These are phyloP conservation scores for Omphalotus olearius DNA, from an alignment of 1,284 basidiomycete species.

Conservation along the genomic window DNA sequence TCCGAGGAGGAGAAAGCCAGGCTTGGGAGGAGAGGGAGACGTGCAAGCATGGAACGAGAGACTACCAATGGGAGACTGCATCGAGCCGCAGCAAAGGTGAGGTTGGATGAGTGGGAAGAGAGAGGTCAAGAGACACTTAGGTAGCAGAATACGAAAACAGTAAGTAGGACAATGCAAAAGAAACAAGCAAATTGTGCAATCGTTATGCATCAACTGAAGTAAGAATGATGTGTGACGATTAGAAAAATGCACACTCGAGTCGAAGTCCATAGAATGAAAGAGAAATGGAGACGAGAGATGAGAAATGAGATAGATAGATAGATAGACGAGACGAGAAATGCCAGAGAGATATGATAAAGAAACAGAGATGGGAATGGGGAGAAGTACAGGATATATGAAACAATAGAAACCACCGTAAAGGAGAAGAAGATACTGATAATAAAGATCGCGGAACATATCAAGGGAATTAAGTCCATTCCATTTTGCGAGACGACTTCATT, in stretches of 20 bases:
- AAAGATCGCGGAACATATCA: slow-evolving; percentile 10
- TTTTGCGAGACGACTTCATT: neutral
- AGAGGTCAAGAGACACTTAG: slow-evolving; percentile 14
- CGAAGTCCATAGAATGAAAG: neutral
- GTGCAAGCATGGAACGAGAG: neutral
- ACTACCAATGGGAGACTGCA: slow-evolving; percentile 11
- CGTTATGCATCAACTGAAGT: neutral
- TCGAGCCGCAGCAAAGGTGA: neutral
- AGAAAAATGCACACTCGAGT: neutral
- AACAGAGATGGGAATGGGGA: slow-evolving; percentile 3
- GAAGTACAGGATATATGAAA: neutral
- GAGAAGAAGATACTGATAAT: slow-evolving; percentile 9
- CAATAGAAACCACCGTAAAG: slow-evolving; percentile 1
- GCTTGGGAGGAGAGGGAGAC: slow-evolving; percentile 5
- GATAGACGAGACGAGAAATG: slow-evolving; percentile 3
- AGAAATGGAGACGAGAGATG: slow-evolving; percentile 3
- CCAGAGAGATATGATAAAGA: neutral
- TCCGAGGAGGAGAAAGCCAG: slow-evolving; percentile 33
- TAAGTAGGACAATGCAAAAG: slow-evolving; percentile 10
- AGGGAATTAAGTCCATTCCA: slow-evolving; percentile 3
- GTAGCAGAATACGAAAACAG: slow-evolving; percentile 10
- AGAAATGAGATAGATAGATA: slow-evolving; percentile 10
- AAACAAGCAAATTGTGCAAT: slow-evolving; percentile 3
- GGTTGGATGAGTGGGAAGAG: slow-evolving; percentile 5
- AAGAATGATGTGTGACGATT: neutral